Evolutionary conservation across 2,329 filamentous ascomycete species (phyloP).

Genomic region (Ophidiomyces ophidiicola): DNA sequence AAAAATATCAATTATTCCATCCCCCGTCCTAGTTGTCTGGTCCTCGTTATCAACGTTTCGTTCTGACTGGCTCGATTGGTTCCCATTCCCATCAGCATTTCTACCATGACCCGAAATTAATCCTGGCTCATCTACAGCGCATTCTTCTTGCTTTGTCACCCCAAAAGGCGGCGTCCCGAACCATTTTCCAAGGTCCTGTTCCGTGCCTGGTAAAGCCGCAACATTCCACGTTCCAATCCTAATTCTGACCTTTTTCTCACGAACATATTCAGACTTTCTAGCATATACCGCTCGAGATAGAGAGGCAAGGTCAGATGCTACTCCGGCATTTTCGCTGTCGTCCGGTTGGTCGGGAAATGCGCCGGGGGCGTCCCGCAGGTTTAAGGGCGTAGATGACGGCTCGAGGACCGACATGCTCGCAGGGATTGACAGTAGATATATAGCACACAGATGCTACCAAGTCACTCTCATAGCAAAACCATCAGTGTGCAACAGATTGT

Average conservation of each 20-base stretch:
- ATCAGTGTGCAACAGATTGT: too few relatives aligned
- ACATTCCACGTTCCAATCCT: slow-evolving; percentile 97
- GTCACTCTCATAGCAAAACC: too few relatives aligned
- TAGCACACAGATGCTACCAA: too few relatives aligned
- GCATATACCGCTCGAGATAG: slow-evolving; percentile 53
- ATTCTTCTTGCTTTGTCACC: slow-evolving; percentile 8
- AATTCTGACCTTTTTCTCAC: slow-evolving; percentile 60
- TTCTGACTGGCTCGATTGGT: background rate
- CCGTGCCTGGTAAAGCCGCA: slow-evolving; percentile 67
- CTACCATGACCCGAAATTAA: too few relatives aligned
- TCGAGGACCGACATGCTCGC: slow-evolving; percentile 1
- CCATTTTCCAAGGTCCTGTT: slow-evolving; percentile 80
- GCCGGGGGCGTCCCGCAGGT: slow-evolving; percentile 35
- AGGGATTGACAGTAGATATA: background rate
- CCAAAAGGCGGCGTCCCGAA: slow-evolving; percentile 57
- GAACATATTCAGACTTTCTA: slow-evolving; percentile 66
- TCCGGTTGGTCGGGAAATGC: slow-evolving; percentile 33
- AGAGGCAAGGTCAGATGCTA: slow-evolving; percentile 27
- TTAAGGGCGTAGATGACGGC: background rate
- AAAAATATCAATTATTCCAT: slow-evolving; percentile 72
- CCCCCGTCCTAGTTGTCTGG: slow-evolving; percentile 20
- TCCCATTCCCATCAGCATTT: background rate
- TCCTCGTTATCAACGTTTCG: background rate
- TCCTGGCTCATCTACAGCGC: background rate
- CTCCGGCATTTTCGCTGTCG: slow-evolving; percentile 10